Base-by-base conservation (phyloP, 805 yeast genomes). In the Candida michaelii region DNA sequence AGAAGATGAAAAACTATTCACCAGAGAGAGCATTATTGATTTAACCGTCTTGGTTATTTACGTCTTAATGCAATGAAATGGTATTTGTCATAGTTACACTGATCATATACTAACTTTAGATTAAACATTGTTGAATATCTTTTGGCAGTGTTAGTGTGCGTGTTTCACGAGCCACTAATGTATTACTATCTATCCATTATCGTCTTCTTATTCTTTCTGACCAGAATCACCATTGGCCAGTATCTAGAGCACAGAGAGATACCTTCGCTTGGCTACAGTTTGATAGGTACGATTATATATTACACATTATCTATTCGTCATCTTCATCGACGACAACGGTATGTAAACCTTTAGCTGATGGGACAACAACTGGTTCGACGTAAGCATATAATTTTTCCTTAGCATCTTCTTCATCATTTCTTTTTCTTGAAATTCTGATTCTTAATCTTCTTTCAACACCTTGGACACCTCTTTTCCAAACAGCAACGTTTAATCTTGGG, bases 401-500 rank as follows among this genome's bases (percentile, higher is more conserved):
- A 68, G 99, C 97, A 72, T 89, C 91, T 82, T 93, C 99, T 82
- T 93, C 99, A 77, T 93, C 97, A 82, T 93, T 93, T 83, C 98
- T 89, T 90, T 85, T 93, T 85, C 96, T 86, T 55, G 98, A 89
- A 79, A 93, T 90, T 82, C 97, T 90, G 73, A 93, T 82, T 82
- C 99, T 90, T 76, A 93, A 73, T 84, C 97, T 90, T 89, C 78
- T 80, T 73, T 96, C 96, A 68, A 89, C 95, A 81, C 97, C 97
- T 83, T 90, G 89, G 79, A 93, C 84, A 82, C 99, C 99, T 82
- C 96, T 90, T 77, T 88, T 85, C 99, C 99, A 93, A 80, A 93
- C 82, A 70, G 85, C 95, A 77, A 90, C 93, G 87, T 93, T 93
- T 76, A 93, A 82, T 77, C 83, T 88, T 71, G 99, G 98, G 79